Conservation (phyloP, 2,329 filamentous ascomycete genomes). For the Fusarium coicis region DNA sequence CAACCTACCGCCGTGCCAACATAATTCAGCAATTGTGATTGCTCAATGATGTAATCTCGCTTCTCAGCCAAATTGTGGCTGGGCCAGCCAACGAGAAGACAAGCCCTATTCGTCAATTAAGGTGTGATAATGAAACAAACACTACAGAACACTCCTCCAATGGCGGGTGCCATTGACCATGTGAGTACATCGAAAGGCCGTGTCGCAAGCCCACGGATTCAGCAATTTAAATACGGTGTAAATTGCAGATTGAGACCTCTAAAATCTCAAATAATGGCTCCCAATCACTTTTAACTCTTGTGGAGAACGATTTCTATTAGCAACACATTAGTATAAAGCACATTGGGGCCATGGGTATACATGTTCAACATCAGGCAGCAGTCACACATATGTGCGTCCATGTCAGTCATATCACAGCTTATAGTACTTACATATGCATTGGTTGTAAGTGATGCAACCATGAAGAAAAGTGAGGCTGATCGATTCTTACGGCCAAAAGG, state of each 20-base stretch:
- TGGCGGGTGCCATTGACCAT: neutral
- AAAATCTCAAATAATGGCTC: neutral
- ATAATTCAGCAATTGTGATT: neutral
- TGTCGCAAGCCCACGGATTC: neutral
- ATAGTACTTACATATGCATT: constrained; percentile 16
- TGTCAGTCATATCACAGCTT: neutral
- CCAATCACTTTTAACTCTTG: neutral
- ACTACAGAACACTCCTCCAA: neutral
- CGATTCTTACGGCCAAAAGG: neutral
- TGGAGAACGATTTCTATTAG: neutral
- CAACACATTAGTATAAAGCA: neutral
- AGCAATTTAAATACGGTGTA: neutral
- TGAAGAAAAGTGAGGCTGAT: neutral
- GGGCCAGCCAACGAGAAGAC: neutral
- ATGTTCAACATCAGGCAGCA: neutral
- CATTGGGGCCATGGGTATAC: neutral
- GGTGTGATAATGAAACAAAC: neutral
- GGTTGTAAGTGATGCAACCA: neutral
- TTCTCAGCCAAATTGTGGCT: neutral
- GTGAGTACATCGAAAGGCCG: neutral
- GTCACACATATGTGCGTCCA: neutral
- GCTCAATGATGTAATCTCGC: neutral
- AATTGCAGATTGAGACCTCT: neutral
- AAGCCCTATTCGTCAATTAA: neutral
- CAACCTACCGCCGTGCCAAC: neutral